Evolutionary conservation across 129 eudicot genomes (phyloP).

Genomic region (Chrysanthemum seticuspe): DNA sequence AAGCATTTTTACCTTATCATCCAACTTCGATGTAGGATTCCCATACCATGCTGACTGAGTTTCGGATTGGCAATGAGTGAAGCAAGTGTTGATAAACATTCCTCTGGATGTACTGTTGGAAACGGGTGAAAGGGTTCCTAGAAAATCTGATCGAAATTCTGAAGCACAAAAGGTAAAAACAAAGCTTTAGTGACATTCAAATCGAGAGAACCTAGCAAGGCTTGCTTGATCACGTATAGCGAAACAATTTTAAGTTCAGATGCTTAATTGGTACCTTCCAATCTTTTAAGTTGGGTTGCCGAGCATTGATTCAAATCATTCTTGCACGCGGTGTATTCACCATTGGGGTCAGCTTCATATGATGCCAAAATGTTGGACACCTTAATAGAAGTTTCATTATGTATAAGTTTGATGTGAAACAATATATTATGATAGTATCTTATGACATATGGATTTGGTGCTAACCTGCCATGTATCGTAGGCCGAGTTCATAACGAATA

Average conservation of each 20-base stretch:
- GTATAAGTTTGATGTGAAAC: not conserved
- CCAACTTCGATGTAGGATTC: conserved; percentile 21
- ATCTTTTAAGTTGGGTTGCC: conserved; percentile 24
- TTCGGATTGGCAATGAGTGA: conserved; percentile 44
- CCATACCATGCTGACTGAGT: conserved; percentile 28
- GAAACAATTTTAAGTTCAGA: too few species aligned
- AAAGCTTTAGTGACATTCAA: not conserved
- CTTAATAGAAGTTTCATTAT: conserved; percentile 4
- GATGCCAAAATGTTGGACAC: conserved; percentile 33
- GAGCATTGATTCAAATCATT: conserved; percentile 25
- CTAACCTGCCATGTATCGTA: conserved; percentile 46
- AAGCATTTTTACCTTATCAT: conserved; percentile 26
- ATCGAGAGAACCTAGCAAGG: not conserved
- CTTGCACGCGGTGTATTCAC: conserved; percentile 32
- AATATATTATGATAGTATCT: not conserved
- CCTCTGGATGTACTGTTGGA: conserved; percentile 31
- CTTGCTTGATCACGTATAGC: not conserved
- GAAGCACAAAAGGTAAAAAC: conserved; percentile 2
- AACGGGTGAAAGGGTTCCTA: conserved; percentile 18
- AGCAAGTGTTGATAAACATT: conserved; percentile 46
- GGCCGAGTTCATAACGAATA: conserved; percentile 40
- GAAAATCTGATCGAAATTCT: conserved; percentile 38
- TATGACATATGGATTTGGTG: not conserved
- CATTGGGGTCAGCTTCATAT: conserved; percentile 37
- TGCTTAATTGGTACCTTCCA: conserved; percentile 21